Evolutionary conservation across 345 rosid species (phyloP), one percentile per base, ranked within the genome.

Genomic region (Brassica napus): DNA sequence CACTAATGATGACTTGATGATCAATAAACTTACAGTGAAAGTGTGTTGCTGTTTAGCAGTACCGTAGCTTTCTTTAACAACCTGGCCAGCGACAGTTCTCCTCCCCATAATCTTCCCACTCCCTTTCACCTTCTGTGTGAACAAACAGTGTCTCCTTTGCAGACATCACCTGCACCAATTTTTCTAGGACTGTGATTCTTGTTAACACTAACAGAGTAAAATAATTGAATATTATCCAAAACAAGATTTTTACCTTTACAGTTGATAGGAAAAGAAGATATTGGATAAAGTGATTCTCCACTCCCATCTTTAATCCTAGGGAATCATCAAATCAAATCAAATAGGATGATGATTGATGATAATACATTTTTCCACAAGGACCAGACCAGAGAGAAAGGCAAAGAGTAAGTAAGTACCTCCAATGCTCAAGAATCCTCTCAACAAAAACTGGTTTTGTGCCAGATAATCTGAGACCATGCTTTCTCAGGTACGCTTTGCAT

Each of bases 1-100:
- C n/a, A n/a, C n/a, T n/a, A n/a, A n/a, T n/a, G n/a, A n/a, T n/a
- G n/a, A n/a, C n/a, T n/a, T n/a, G 39, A 69, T 47, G 57, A 52
- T 39, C 24, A 70, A 54, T 14, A n/a, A 31, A 63, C 84, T 75
- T 85, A 88, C 92, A 2, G 93, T 87, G 81, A 89, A 89, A 58
- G 93, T 88, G 72, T 91, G 96, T 52, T 89, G 96, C 21, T 91
- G 93, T 84, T 86, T 88, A 77, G 88, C 88, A 16, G 90, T 83
- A 63, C 93, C 93, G 64, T 89, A 89, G 84, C 92, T 91, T 83
- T 91, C 92, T 77, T 88, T 87, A 15, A 88, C 85, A 71, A 91
- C 88, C 79, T 85, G 80, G 66, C 96, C 92, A 8, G 89, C 92
- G 18, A 89, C 77, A 65, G 84, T 87, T 85, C 93, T 88, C 79